Evolutionary conservation across 2,329 filamentous ascomycete genomes (phyloP).

Genomic region (Colletotrichum orchidophilum): DNA sequence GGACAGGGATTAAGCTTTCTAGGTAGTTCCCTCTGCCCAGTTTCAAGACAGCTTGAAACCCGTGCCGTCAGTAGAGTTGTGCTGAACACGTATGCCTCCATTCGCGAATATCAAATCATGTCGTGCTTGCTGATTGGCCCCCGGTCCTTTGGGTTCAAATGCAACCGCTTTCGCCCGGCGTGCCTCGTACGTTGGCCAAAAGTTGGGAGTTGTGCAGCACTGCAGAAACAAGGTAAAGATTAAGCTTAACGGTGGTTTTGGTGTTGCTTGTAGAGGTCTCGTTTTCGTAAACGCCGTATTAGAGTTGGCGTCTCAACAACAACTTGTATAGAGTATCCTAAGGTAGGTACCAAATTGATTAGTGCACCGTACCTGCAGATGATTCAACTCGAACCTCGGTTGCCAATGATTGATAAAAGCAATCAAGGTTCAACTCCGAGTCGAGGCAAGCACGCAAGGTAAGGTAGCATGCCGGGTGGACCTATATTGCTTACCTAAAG

Average conservation of each 20-base stretch:
- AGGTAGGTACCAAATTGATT: background rate
- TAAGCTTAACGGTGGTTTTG: background rate
- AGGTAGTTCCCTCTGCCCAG: background rate
- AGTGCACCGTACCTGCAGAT: background rate
- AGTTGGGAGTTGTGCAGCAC: background rate
- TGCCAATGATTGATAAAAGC: background rate
- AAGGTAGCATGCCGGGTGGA: slow-evolving; percentile 23
- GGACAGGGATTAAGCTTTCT: slow-evolving; percentile 9
- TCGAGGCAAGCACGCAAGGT: background rate
- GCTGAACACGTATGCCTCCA: slow-evolving; percentile 6
- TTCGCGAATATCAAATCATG: slow-evolving; percentile 16
- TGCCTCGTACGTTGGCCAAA: background rate
- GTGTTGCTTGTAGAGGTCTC: background rate
- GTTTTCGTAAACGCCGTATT: background rate
- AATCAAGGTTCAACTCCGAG: background rate
- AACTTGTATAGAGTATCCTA: background rate
- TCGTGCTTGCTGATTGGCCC: slow-evolving; percentile 1
- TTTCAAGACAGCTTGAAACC: slow-evolving; percentile 24
- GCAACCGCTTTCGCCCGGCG: background rate
- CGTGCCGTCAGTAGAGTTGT: slow-evolving; percentile 4
- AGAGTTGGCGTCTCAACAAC: background rate
- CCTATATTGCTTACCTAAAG: background rate
- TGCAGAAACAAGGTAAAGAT: too few relatives aligned
- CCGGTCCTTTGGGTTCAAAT: background rate
- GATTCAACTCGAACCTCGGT: slow-evolving; percentile 1